phyloP scores from a whole-genome alignment of 257 asterid species.

The Cordia subcordata region DNA sequence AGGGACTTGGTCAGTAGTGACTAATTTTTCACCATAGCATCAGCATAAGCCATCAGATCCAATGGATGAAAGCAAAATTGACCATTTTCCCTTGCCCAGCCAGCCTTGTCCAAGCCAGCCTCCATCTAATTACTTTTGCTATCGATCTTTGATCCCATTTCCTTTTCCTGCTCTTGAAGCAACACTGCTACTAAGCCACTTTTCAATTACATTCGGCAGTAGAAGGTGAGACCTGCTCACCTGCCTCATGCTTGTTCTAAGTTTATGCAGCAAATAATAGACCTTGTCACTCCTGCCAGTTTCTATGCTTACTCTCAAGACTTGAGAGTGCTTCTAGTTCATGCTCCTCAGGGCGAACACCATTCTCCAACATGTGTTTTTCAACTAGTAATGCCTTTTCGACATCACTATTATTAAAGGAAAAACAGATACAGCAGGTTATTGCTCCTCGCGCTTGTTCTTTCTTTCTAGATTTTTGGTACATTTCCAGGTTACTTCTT shows the following conservation, averaged over 20 bases:
- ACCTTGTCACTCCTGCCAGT: constrained; percentile 63
- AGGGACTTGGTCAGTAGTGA: constrained; percentile 74
- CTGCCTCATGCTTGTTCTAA: constrained; percentile 67
- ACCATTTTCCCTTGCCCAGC: constrained; percentile 85
- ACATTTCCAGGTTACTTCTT: too few species aligned
- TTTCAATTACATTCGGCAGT: constrained; percentile 67
- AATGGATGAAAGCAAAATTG: constrained; percentile 36
- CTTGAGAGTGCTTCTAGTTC: constrained; percentile 64
- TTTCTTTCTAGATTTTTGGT: too few species aligned
- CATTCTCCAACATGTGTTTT: constrained; percentile 62
- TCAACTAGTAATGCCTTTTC: constrained; percentile 74
- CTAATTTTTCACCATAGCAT: constrained; percentile 61
- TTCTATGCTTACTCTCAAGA: constrained; percentile 54
- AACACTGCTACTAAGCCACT: constrained; percentile 63
- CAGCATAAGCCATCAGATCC: constrained; percentile 64
- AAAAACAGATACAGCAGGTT: constrained; percentile 75
- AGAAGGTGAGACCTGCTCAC: constrained; percentile 48
- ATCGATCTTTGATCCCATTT: constrained; percentile 58
- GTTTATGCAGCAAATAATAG: constrained; percentile 64
- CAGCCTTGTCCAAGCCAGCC: constrained; percentile 95
- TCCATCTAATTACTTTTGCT: constrained; percentile 55
- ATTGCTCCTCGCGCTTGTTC: too few species aligned
- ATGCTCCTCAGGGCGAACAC: constrained; percentile 73
- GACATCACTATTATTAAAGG: constrained; percentile 54
- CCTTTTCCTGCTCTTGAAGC: constrained; percentile 64